Conservation (phyloP, 331 rosid genomes). For the Pyrus hybrid region DNA sequence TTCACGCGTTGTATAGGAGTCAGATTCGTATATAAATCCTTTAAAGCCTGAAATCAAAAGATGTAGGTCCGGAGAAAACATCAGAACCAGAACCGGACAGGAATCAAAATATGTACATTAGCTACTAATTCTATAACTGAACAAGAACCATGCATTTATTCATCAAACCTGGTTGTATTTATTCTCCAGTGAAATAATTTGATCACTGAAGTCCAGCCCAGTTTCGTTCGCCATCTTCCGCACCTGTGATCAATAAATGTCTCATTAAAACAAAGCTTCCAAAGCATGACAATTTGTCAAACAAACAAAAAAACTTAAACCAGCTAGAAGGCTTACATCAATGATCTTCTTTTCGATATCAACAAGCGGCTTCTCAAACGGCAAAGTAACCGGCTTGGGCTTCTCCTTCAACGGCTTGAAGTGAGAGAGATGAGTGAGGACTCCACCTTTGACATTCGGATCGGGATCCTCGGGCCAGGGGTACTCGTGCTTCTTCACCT, state of each 20-base stretch:
- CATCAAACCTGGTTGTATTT: constrained; percentile 73
- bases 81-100: background rate
- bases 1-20: constrained; percentile 84
- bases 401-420: constrained; percentile 82
- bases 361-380: constrained; percentile 71
- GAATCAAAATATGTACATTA: background rate
- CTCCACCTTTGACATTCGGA: constrained; percentile 78
- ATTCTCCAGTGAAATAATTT: constrained; percentile 60
- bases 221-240: constrained; percentile 86
- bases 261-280: background rate
- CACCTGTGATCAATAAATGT: constrained; percentile 40
- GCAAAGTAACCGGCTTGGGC: constrained; percentile 69
- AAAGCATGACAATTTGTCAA: background rate
- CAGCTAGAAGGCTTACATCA: constrained; percentile 42
- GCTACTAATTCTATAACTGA: background rate
- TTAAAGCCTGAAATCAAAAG: constrained; percentile 60
- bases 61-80: constrained; percentile 2
- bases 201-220: constrained; percentile 90
- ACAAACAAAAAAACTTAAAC: constrained; percentile 6
- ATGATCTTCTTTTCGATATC: constrained; percentile 77
- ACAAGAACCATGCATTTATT: background rate
- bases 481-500: constrained; percentile 64
- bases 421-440: constrained; percentile 54
- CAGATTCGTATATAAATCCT: constrained; percentile 56
- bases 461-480: constrained; percentile 91